A percentile compares a stretch with the other conserved stretches of the same genome.
Conservation (phyloP, 2,329 filamentous ascomycete species). For the Fusarium heterosporum region DNA sequence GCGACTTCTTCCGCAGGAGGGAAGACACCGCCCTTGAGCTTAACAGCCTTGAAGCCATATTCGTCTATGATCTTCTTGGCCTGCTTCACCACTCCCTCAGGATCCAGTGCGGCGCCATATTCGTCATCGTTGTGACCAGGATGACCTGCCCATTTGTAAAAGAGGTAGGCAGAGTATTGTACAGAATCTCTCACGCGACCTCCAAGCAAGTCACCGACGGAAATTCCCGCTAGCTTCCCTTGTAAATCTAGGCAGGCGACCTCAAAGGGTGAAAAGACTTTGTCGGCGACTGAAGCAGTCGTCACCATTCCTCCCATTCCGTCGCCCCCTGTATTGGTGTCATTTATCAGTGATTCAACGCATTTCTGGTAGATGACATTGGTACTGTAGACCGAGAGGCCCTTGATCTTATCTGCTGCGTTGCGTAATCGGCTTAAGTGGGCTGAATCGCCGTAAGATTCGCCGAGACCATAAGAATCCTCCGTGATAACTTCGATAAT, state of each 20-base stretch:
- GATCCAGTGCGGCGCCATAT: constrained; percentile 54
- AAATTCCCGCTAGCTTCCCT: constrained; percentile 54
- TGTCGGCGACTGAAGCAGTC: constrained; percentile 55
- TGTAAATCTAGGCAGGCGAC: constrained; percentile 58
- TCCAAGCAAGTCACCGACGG: constrained; percentile 55
- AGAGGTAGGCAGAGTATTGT: constrained; percentile 58
- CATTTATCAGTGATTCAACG: constrained; percentile 76
- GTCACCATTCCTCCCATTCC: constrained; percentile 67
- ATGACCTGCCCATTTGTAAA: constrained; percentile 58
- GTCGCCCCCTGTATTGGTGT: constrained; percentile 57
- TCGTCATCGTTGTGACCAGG: constrained; percentile 55
- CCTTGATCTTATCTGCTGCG: constrained; percentile 50
- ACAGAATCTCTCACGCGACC: constrained; percentile 55
- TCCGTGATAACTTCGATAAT: constrained; percentile 55
- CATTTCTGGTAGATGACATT: constrained; percentile 89
- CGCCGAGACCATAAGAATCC: constrained; percentile 53
- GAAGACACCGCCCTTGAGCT: constrained; percentile 58
- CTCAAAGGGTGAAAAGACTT: constrained; percentile 58
- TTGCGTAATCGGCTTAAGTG: constrained; percentile 52
- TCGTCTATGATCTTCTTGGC: constrained; percentile 55
- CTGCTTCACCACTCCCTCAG: constrained; percentile 51
- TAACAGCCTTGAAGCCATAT: constrained; percentile 58
- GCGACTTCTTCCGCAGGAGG: constrained; percentile 55
- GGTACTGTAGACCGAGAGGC: constrained; percentile 66
- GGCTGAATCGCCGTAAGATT: constrained; percentile 56